Conservation (phyloP, 75 land plant species). For the Cryptomeria japonica region DNA sequence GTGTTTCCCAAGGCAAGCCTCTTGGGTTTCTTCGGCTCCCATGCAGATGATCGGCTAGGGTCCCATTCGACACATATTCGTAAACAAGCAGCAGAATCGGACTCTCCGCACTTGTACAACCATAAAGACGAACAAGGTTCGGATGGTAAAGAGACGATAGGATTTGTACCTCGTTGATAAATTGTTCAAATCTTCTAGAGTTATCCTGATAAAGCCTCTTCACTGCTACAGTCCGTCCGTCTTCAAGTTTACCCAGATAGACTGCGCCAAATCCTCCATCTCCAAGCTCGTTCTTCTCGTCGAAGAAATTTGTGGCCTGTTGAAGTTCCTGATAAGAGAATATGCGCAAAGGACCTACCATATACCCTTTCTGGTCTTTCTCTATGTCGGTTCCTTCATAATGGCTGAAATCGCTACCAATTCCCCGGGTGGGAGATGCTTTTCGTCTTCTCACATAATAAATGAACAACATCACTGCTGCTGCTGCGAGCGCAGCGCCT, state of each 20-base stretch:
- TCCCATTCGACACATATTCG: conserved; percentile 37
- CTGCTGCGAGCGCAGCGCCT: no score
- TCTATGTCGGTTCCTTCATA: neutral
- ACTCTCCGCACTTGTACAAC: conserved; percentile 18
- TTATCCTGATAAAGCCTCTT: neutral
- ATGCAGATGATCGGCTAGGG: conserved; percentile 42
- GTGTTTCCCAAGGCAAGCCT: conserved; percentile 17
- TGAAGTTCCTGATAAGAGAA: conserved; percentile 17
- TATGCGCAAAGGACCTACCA: neutral
- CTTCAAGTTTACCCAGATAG: conserved; percentile 12
- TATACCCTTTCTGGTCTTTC: neutral
- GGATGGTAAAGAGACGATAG: conserved; percentile 26
- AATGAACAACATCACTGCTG: no score
- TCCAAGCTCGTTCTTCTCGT: conserved; percentile 28
- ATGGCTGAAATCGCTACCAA: neutral
- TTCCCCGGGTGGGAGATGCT: neutral
- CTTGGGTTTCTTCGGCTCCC: neutral
- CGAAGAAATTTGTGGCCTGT: conserved; percentile 24
- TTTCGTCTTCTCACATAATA: neutral
- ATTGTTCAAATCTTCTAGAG: conserved; percentile 9
- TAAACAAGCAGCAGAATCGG: conserved; percentile 32
- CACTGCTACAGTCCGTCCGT: conserved; percentile 20
- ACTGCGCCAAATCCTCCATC: conserved; percentile 23
- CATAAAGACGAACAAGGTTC: conserved; percentile 33
- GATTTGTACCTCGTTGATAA: conserved; percentile 26